Percentiles rank a stretch among this genome's conserved stretches.
phyloP scores from a whole-genome alignment of 164 flowering plant genomes.

The Tetrastigma voinierianum region DNA sequence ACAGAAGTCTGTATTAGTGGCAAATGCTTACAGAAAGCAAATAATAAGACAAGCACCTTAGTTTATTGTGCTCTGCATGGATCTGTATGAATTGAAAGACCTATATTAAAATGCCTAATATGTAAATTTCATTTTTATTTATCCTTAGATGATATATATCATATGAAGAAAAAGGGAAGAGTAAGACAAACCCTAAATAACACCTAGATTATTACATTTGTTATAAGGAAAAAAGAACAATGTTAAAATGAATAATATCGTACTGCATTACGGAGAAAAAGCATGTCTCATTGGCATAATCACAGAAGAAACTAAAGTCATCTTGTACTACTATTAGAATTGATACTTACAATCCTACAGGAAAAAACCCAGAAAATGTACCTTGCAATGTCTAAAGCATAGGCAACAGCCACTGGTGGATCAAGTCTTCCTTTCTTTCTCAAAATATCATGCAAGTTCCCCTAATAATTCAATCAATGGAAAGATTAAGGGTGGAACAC shows the following conservation, averaged over 20 bases:
- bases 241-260: background rate
- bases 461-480: slow-evolving; percentile 20
- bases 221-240: background rate
- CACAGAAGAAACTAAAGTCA: background rate
- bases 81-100: too few relatives aligned
- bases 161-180: too few relatives aligned
- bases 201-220: background rate
- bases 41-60: too few relatives aligned
- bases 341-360: background rate
- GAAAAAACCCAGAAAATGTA: slow-evolving; percentile 6
- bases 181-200: too few relatives aligned
- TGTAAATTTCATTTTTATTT: too few relatives aligned
- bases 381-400: slow-evolving; percentile 70
- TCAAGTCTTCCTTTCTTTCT: slow-evolving; percentile 54
- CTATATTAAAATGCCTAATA: too few relatives aligned
- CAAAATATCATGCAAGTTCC: slow-evolving; percentile 54
- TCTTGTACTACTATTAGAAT: background rate
- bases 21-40: background rate
- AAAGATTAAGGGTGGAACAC: slow-evolving; percentile 7
- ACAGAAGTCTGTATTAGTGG: background rate
- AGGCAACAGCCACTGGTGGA: slow-evolving; percentile 45
- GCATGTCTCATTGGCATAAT: background rate
- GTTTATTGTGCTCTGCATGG: too few relatives aligned
- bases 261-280: background rate
- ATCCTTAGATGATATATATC: too few relatives aligned